Evolutionary conservation across 768 basidiomycete species (phyloP).

Genomic region (Dentipellis sp.): DNA sequence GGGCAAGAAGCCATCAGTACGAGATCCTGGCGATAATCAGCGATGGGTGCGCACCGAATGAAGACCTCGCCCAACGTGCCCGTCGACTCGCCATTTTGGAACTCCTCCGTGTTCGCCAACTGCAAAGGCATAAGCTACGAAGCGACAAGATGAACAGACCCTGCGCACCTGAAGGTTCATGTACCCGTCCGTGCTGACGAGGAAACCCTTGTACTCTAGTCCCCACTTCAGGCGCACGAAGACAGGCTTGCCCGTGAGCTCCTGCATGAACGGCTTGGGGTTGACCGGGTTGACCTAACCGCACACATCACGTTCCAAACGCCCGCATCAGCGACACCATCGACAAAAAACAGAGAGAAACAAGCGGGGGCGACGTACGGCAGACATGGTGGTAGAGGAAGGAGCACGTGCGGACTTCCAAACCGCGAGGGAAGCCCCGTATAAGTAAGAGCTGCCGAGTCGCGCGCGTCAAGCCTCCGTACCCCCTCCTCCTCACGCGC

Average conservation of each 20-base stretch:
- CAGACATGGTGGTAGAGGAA: constrained; percentile 49
- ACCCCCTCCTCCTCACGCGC: constrained; percentile 8
- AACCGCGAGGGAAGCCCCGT: constrained; percentile 16
- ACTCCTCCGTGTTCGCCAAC: constrained; percentile 99
- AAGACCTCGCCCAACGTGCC: constrained; percentile 98
- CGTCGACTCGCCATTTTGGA: constrained; percentile 90
- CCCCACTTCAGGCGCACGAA: constrained; percentile 98
- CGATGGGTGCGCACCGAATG: constrained; percentile 60
- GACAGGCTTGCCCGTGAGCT: constrained; percentile 95
- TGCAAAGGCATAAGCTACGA: constrained; percentile 23
- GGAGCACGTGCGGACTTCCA: constrained; percentile 33
- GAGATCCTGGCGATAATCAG: background rate
- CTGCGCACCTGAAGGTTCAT: constrained; percentile 92
- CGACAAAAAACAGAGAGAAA: background rate
- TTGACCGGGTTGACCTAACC: constrained; percentile 84
- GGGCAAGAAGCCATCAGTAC: constrained; percentile 6
- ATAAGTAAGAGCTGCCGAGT: constrained; percentile 10
- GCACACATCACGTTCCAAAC: background rate
- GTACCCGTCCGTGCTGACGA: constrained; percentile 97
- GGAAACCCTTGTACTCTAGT: constrained; percentile 96
- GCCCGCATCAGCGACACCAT: background rate
- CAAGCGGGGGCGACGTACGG: constrained; percentile 33
- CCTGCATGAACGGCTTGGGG: constrained; percentile 98
- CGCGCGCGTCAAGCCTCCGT: constrained; percentile 10
- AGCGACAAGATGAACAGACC: background rate